Base-by-base conservation (phyloP, 2,329 filamentous ascomycete genomes). In the Fonsecaea pugnacius region DNA sequence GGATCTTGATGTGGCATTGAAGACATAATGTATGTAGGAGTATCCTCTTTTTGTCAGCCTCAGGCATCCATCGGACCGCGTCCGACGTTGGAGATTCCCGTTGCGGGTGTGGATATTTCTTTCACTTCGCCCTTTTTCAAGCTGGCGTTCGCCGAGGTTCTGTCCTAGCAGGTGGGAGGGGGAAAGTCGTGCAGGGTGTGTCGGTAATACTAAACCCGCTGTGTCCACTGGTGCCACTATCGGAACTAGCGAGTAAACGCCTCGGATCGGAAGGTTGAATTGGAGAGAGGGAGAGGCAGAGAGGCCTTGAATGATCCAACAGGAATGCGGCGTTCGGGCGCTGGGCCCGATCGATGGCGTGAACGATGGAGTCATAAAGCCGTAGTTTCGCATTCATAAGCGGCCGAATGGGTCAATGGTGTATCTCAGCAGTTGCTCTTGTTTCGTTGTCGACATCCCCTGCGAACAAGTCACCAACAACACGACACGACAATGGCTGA, bases 401-500 rank as follows among this genome's bases (percentile, higher is more conserved):
- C n/a, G 40, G 4, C 7, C 4, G 18, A 9, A 24, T 24, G 21
- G 24, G 12, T 24, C 14, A 24, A 48, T 12, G 24, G 24, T 48
- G 43, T 10, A 48, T 48, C 43, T 24, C 43, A 14, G 43, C 18
- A 24, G 43, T 14, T 48, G 43, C 7, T 21, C n/a, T 21, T 46
- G 40, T 10, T 16, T 5, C 36, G 40, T 21, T 21, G n/a, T 46
- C 21, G 40, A 46, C 40, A 21, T 46, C 18, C 1, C 21, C 18
- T 46, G n/a, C n/a, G 40, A 24, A 46, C n/a, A 48, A 24, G 21
- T 27, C 8, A 24, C 43, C 24, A 7, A 18, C 18, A 48, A 24
- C 43, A 43, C 16, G 36, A 16, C 43, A 24, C 43, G 21, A 24
- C 43, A 14, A 59, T 54, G 56, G 55, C 61, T 33, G 61, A 64